Evolutionary conservation across 2,329 filamentous ascomycete genomes (phyloP).

Genomic region (Balansia obtecta): DNA sequence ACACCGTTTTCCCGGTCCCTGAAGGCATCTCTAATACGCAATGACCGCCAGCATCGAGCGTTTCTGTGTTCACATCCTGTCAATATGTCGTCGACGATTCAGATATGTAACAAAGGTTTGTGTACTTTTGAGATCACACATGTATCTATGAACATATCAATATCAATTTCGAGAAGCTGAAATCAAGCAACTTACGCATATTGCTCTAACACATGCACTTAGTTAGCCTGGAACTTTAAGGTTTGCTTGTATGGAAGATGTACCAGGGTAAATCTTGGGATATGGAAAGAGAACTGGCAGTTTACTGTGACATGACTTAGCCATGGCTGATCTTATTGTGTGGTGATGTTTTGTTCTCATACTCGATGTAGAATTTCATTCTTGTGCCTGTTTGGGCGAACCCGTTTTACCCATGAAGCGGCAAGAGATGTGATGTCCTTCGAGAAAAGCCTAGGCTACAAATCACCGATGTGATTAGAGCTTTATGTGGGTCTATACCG

Average conservation of each 20-base stretch:
- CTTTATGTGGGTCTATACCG: no score
- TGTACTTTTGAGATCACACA: constrained; percentile 44
- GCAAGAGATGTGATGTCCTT: background rate
- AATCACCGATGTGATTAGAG: no score
- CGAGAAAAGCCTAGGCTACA: background rate
- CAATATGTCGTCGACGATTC: background rate
- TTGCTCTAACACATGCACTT: constrained; percentile 28
- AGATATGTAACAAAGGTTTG: background rate
- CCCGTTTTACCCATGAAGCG: no score
- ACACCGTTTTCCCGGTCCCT: constrained; percentile 94
- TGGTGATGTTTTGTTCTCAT: constrained; percentile 7
- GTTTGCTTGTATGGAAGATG: constrained; percentile 7
- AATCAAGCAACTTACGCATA: constrained; percentile 32
- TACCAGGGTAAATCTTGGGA: constrained; percentile 45
- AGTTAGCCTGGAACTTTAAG: background rate
- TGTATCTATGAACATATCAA: constrained; percentile 28
- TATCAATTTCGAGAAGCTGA: background rate
- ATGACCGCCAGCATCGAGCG: constrained; percentile 86
- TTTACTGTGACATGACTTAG: constrained; percentile 29
- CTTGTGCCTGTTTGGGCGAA: background rate
- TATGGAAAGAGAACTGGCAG: constrained; percentile 46
- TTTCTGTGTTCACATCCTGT: constrained; percentile 30
- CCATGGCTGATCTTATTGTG: background rate
- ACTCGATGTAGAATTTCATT: constrained; percentile 44
- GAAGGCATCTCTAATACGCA: constrained; percentile 99